Base-by-base conservation (phyloP, 192 early-diverging fungal genomes). In the Chytriomyces hyalinus region DNA sequence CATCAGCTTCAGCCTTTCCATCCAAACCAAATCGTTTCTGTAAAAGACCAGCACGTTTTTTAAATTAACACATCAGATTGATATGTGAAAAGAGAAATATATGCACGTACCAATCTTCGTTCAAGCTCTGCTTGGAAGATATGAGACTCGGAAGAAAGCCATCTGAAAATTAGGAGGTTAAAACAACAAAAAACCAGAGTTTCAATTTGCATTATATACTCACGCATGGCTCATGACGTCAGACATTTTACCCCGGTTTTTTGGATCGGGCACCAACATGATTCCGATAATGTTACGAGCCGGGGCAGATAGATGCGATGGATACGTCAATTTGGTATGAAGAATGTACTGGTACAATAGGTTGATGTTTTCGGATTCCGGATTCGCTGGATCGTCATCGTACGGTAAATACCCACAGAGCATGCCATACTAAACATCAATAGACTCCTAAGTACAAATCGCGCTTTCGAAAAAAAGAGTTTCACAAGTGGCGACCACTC, bases 191-290 rank as follows among this genome's bases (percentile, higher is more conserved):
- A 57, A 57, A 15, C 24, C 0, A 26, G 0, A 26, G 24, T 26
- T 26, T 26, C 24, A 26, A 26, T 26, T 26, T 0, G 24, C n/a
- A 26, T 26, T 26, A 26, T 26, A 26, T 26, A 26, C 60, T 67
- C 84, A 91, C 68, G 77, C 76, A 67, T 97, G 95, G 7, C 83
- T 78, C 87, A 92, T 94, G n/a, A 89, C 82, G 36, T 89, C 85
- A 44, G 66, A 47, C 88, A 90, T 90, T 20, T 79, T 83, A 5
- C 83, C 84, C 13, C 88, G 61, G 51, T 65, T 57, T 36, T 80
- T 79, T 11, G 88, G 88, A 70, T 90, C 87, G 11, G 87, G 84
- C 17, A 90, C 87, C 48, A 90, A 64, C 79, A 90, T 90, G 17
- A 77, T 51, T 45, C 75, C 77, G 24, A 90, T 70, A 67, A 90